Percentiles rank a stretch among this genome's conserved stretches.
These are phyloP conservation scores for Phytomonas sp. DNA, from an alignment of 208 protist species.

Conservation along the genomic window DNA sequence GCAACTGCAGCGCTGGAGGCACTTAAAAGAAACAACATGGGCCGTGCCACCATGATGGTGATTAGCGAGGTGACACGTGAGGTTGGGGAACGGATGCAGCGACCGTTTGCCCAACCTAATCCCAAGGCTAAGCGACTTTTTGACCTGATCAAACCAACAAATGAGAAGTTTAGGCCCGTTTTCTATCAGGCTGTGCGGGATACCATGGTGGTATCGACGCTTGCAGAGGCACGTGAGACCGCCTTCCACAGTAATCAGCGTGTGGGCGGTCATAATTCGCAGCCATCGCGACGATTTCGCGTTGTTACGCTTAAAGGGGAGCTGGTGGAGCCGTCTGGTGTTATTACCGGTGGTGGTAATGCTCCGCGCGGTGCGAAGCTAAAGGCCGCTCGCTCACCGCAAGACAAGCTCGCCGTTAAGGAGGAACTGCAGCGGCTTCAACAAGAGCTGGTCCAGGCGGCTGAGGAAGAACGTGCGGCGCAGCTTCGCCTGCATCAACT, in stretches of 20 bases:
- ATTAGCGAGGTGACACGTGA: slow-evolving; percentile 89
- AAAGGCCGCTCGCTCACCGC: slow-evolving; percentile 61
- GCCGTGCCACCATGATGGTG: slow-evolving; percentile 97
- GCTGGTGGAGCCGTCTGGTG: slow-evolving; percentile 95
- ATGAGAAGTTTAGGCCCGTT: slow-evolving; percentile 83
- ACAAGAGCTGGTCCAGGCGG: slow-evolving; percentile 60
- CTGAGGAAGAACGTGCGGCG: slow-evolving; percentile 51
- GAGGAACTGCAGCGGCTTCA: slow-evolving; percentile 70
- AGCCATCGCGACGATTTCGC: slow-evolving; percentile 55
- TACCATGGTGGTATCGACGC: slow-evolving; percentile 94
- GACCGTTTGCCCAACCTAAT: slow-evolving; percentile 43
- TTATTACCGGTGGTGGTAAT: slow-evolving; percentile 97
- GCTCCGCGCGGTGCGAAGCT: slow-evolving; percentile 74
- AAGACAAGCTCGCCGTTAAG: slow-evolving; percentile 68
- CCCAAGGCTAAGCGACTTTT: slow-evolving; percentile 81
- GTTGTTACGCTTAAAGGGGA: slow-evolving; percentile 96
- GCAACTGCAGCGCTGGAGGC: slow-evolving; percentile 88
- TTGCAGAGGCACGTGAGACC: slow-evolving; percentile 85
- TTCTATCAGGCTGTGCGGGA: slow-evolving; percentile 97
- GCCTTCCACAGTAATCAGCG: slow-evolving; percentile 51
- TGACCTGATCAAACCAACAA: slow-evolving; percentile 90
- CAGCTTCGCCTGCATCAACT: slow-evolving; percentile 61
- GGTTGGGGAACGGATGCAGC: slow-evolving; percentile 34
- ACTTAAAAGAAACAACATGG: slow-evolving; percentile 91
- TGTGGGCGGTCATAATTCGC: background rate